Base-by-base conservation (phyloP, 805 yeast genomes). In the Ogataea henricii region DNA sequence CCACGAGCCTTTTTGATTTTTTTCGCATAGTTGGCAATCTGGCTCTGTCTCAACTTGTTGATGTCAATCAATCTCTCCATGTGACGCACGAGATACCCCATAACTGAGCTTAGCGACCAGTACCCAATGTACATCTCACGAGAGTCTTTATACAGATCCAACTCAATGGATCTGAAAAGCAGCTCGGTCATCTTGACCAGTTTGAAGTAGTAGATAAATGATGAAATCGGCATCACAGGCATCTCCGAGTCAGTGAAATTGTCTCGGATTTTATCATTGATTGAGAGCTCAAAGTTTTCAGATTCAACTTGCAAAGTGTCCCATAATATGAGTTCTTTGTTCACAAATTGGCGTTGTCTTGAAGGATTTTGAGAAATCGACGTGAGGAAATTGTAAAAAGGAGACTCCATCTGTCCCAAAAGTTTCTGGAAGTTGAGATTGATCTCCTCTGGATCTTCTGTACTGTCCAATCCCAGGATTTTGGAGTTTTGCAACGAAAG, bases 251-350 rank as follows among this genome's bases (percentile, higher is more conserved):
- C 69, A 18, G 73, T 73, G n/a, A 73, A 74, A 13, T 29, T 33
- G 48, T 62, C 65, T 12, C 49, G 45, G 26, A 60, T 56, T 10
- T 41, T 39, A 27, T 67, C 69, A 22, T 63, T 59, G 21, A 76
- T 56, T 18, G 68, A 67, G 13, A 73, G 54, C 61, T 89, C 97
- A 30, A 83, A 71, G 4, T 71, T 66, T 58, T 89, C 96, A 45
- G 86, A 75, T 34, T 76, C 76, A 8, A 87, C 94, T 59, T 92
- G 97, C 26, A 88, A 68, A 1, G 89, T 76, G 65, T 92, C 97
- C 86, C 92, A 88, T 2, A 76, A 54, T 39, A 76, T 58, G 46
- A 82, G 59, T 58, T 77, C 70, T 59, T 83, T 71, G 53, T 83
- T 70, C 58, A 85, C 68, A 52, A 85, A 79, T 62, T 89, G 96